Conservation (phyloP, 208 protist genomes). For the Wallacemonas collosoma region DNA sequence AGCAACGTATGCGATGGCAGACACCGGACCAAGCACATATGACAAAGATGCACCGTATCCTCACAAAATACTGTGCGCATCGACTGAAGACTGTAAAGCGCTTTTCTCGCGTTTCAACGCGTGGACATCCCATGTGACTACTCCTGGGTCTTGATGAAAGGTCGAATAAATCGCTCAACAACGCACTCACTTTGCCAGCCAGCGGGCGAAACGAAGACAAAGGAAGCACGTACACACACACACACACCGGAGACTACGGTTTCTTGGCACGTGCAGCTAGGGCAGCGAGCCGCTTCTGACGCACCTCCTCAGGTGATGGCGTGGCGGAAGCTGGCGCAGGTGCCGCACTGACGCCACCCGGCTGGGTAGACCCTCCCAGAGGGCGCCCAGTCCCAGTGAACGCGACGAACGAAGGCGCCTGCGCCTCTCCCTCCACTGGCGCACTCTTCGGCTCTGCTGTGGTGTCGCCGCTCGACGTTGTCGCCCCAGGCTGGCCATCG, state of each 20-base stretch:
- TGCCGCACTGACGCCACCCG: not conserved
- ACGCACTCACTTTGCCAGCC: constrained; percentile 10
- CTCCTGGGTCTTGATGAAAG: too few species aligned
- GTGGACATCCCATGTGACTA: too few species aligned
- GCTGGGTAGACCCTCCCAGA: constrained; percentile 17
- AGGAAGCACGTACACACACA: not conserved
- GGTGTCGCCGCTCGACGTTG: not conserved
- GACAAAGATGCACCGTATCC: too few species aligned
- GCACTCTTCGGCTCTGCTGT: not conserved
- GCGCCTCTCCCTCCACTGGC: not conserved
- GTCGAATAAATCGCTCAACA: not conserved
- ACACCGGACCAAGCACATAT: too few species aligned
- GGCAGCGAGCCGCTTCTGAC: constrained; percentile 43
- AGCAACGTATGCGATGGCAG: too few species aligned
- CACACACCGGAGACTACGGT: not conserved
- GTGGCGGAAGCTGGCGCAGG: constrained; percentile 18
- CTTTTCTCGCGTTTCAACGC: too few species aligned
- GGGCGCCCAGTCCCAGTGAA: constrained; percentile 33
- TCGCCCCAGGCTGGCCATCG: not conserved
- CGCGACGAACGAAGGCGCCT: constrained; percentile 4
- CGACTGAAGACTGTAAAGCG: too few species aligned
- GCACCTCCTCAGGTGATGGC: constrained; percentile 32
- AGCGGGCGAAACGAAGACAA: not conserved
- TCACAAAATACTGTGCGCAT: too few species aligned
- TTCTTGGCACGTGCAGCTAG: constrained; percentile 16